Conservation (phyloP, 257 asterid species). For the Rubia yunnanensis region DNA sequence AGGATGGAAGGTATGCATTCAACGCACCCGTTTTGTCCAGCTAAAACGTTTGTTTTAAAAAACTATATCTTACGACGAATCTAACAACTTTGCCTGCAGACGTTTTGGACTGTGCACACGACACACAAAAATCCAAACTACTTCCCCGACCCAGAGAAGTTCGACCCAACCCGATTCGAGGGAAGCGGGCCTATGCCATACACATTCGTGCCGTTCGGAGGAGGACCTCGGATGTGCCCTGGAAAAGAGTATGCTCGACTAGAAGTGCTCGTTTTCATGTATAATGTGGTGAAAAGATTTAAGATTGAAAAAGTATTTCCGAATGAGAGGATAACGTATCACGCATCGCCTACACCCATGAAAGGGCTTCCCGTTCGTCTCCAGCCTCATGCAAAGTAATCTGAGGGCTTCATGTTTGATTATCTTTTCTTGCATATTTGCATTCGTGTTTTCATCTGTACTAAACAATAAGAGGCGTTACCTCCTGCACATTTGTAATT, state of each 20-base stretch:
- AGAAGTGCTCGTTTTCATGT: neutral
- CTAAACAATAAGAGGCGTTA: neutral
- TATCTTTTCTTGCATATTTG: neutral
- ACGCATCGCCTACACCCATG: neutral
- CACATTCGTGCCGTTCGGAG: neutral
- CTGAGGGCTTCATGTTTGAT: neutral
- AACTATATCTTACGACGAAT: no score
- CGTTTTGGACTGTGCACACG: neutral
- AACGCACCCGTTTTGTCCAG: no score
- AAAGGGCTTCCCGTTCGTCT: neutral
- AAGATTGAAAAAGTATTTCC: neutral
- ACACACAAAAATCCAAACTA: neutral
- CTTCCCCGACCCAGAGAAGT: neutral
- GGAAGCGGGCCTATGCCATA: neutral
- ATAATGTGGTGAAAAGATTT: neutral
- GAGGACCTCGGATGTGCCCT: neutral
- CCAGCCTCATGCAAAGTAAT: neutral
- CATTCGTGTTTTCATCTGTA: neutral
- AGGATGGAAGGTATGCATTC: neutral
- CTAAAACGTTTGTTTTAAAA: no score
- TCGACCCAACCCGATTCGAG: neutral
- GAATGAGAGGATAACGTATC: neutral
- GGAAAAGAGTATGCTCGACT: neutral
- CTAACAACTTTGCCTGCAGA: no score
- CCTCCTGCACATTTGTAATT: neutral